Conservation (phyloP, 768 basidiomycete genomes). For the Suillus spraguei region DNA sequence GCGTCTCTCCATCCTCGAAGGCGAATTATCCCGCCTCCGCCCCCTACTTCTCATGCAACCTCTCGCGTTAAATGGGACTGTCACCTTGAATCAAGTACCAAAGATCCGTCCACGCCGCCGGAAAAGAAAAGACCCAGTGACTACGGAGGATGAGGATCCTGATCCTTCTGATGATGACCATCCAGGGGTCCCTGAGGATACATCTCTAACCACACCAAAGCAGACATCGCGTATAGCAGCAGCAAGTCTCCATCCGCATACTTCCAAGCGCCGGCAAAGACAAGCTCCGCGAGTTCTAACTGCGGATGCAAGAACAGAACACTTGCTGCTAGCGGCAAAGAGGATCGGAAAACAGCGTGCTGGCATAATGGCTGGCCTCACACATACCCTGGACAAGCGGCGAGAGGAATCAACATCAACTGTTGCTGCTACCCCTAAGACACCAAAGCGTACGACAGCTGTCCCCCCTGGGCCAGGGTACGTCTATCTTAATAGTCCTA, state of each 20-base stretch:
- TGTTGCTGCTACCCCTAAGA: constrained; percentile 25
- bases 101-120: constrained; percentile 30
- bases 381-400: constrained; percentile 33
- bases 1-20: constrained; percentile 58
- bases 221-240: constrained; percentile 27
- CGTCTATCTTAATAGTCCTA: constrained; percentile 30
- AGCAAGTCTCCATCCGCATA: constrained; percentile 13
- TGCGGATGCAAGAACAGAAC: constrained; percentile 72
- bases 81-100: constrained; percentile 19
- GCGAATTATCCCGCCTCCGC: constrained; percentile 64
- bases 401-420: constrained; percentile 28
- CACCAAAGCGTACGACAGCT: constrained; percentile 34
- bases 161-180: constrained; percentile 30
- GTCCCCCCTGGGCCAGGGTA: constrained; percentile 30
- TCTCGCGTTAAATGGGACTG: constrained; percentile 26
- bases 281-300: constrained; percentile 35
- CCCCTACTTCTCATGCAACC: constrained; percentile 73
- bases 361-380: constrained; percentile 54
- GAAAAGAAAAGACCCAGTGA: constrained; percentile 28
- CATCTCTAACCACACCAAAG: constrained; percentile 28
- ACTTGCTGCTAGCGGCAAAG: constrained; percentile 71
- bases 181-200: constrained; percentile 19
- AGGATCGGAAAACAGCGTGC: constrained; percentile 66
- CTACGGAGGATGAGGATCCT: constrained; percentile 29
- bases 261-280: constrained; percentile 31